Conservation (phyloP, 371 early-diverging fungal genomes). For the Basidiobolus meristosporus region DNA sequence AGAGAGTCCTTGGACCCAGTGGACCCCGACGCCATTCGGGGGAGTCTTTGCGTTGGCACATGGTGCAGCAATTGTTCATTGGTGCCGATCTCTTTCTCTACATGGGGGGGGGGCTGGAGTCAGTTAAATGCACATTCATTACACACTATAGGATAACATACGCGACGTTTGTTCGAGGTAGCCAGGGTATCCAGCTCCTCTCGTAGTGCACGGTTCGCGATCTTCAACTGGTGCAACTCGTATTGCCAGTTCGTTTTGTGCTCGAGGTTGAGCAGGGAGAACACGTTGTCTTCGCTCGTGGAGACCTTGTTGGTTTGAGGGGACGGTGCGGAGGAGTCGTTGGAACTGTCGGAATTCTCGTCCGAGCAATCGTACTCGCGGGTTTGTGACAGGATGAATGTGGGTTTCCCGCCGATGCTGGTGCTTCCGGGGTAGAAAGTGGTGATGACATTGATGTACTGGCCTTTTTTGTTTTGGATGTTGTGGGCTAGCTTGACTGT, state of each 20-base stretch:
- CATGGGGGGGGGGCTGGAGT: not conserved
- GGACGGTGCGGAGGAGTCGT: not conserved
- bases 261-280: slow-evolving; percentile 16
- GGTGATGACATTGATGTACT: slow-evolving; percentile 17
- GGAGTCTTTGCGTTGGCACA: slow-evolving; percentile 51
- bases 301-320: slow-evolving; percentile 1
- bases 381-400: slow-evolving; percentile 1
- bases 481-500: slow-evolving; percentile 16
- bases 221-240: slow-evolving; percentile 21
- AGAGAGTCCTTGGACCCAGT: slow-evolving; percentile 55
- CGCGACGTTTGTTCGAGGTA: slow-evolving; percentile 4
- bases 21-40: slow-evolving; percentile 76
- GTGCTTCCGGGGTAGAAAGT: slow-evolving; percentile 16
- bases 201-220: slow-evolving; percentile 14
- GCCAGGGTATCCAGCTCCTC: slow-evolving; percentile 13
- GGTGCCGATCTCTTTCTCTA: slow-evolving; percentile 14
- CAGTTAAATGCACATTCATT: too few relatives aligned
- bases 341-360: too few relatives aligned
- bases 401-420: not conserved
- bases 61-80: slow-evolving; percentile 2
- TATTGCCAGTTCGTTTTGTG: slow-evolving; percentile 23
- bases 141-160: too few relatives aligned
- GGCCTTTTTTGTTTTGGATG: slow-evolving; percentile 15
- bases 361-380: not conserved
- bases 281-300: slow-evolving; percentile 12